Evolutionary conservation across 2,329 filamentous ascomycete genomes (phyloP).

Genomic region (Hymenoscyphus infarciens): DNA sequence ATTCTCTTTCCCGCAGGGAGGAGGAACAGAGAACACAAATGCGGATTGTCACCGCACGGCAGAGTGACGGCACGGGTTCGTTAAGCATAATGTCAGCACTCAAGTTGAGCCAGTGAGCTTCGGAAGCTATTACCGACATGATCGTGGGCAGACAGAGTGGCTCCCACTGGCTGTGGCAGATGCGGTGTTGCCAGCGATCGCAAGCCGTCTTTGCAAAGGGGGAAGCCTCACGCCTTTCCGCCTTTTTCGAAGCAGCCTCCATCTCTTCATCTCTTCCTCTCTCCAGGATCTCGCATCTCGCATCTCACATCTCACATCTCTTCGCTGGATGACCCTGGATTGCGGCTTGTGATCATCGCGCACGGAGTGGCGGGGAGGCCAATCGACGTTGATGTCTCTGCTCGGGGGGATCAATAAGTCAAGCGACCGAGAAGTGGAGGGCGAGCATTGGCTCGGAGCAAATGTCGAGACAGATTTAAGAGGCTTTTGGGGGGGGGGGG

Average conservation of each 20-base stretch:
- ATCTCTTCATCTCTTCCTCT: slow-evolving; percentile 1
- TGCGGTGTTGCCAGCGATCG: background rate
- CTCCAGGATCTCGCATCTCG: background rate
- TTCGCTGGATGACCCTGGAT: background rate
- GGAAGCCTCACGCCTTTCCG: background rate
- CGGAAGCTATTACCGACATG: background rate
- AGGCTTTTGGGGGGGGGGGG: background rate
- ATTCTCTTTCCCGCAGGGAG: background rate
- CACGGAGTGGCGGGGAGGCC: slow-evolving; percentile 1
- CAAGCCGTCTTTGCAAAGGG: background rate
- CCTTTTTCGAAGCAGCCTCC: background rate
- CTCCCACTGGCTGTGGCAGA: background rate
- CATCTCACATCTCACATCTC: slow-evolving; percentile 3
- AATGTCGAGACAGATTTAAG: background rate
- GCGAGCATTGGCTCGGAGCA: background rate
- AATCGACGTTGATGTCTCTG: background rate
- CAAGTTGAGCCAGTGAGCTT: background rate
- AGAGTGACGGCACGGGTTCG: slow-evolving; percentile 8
- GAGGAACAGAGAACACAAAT: background rate
- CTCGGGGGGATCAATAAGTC: slow-evolving; percentile 6
- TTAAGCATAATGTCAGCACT: slow-evolving; percentile 18
- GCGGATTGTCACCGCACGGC: slow-evolving; percentile 2
- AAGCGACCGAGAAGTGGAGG: background rate
- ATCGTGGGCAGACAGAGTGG: background rate
- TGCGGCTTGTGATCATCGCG: slow-evolving; percentile 13